Evolutionary conservation across 2,329 filamentous ascomycete species (phyloP).

Genomic region (Talaromyces amestolkiae): DNA sequence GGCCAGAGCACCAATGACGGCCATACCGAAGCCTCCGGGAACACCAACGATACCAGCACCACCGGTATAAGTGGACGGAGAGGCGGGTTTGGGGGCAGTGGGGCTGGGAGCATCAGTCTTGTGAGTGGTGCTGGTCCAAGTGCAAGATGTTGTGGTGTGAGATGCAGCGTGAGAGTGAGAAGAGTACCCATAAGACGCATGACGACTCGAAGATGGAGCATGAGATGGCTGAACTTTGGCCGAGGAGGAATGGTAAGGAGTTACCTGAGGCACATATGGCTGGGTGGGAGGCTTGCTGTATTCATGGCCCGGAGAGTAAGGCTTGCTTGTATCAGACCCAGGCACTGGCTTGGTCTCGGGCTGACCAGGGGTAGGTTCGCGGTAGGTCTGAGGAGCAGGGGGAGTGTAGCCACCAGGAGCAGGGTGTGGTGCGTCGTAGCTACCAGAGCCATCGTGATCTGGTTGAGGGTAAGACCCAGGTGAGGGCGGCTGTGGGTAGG

Average conservation of each 20-base stretch:
- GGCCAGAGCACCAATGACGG: constrained; percentile 19
- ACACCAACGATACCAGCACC: constrained; percentile 10
- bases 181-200: background rate
- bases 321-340: background rate
- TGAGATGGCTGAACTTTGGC: background rate
- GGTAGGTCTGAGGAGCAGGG: background rate
- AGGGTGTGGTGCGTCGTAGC: background rate
- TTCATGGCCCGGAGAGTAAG: background rate
- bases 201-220: background rate
- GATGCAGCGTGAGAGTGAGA: background rate
- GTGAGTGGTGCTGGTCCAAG: background rate
- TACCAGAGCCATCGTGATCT: background rate
- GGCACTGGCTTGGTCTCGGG: background rate
- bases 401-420: background rate
- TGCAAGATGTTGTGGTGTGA: background rate
- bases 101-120: background rate
- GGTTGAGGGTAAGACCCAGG: background rate
- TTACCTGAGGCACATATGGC: background rate
- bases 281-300: constrained; percentile 1
- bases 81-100: background rate
- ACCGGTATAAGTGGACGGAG: constrained; percentile 14
- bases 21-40: constrained; percentile 16
- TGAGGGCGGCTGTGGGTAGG: too few relatives aligned
- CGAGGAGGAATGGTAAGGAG: background rate
- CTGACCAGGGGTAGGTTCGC: background rate